These are phyloP conservation scores for Microsporum canis DNA, from an alignment of 2,329 filamentous ascomycete genomes.

Conservation along the genomic window DNA sequence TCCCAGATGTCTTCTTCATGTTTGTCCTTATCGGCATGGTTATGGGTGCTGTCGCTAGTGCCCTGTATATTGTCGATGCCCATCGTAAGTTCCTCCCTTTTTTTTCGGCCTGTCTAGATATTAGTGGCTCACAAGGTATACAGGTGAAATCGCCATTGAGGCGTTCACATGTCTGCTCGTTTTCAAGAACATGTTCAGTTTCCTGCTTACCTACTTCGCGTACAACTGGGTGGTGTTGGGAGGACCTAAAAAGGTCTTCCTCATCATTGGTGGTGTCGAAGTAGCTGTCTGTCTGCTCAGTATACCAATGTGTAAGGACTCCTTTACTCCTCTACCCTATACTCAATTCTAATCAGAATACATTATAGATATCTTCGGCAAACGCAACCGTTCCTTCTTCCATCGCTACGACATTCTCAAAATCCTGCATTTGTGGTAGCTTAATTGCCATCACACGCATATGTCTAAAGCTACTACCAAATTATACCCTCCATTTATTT, in stretches of 20 bases:
- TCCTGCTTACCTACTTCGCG: constrained; percentile 69
- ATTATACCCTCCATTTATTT: neutral
- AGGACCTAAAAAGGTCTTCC: constrained; percentile 52
- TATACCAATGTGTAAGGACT: constrained; percentile 64
- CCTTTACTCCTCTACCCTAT: neutral
- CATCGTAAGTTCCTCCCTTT: constrained; percentile 52
- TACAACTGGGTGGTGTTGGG: constrained; percentile 64
- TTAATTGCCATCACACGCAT: neutral
- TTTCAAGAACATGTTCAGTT: constrained; percentile 92
- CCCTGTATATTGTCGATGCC: constrained; percentile 83
- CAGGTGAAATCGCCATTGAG: constrained; percentile 70
- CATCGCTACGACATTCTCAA: constrained; percentile 60
- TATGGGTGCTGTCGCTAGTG: constrained; percentile 72
- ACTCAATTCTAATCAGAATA: neutral
- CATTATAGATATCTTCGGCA: constrained; percentile 60
- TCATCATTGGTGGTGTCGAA: constrained; percentile 64
- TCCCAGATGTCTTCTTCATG: constrained; percentile 71
- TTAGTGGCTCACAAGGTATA: constrained; percentile 10
- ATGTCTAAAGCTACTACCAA: neutral
- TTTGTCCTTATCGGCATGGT: constrained; percentile 85
- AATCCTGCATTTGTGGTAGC: constrained; percentile 21
- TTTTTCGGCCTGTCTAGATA: neutral
- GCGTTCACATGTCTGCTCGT: constrained; percentile 81
- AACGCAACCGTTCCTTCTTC: constrained; percentile 63
- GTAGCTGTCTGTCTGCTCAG: constrained; percentile 62